A percentile compares a stretch with the other conserved stretches of the same genome.
Evolutionary conservation across 805 yeast species (phyloP).

Genomic region (Candida oleophila): DNA sequence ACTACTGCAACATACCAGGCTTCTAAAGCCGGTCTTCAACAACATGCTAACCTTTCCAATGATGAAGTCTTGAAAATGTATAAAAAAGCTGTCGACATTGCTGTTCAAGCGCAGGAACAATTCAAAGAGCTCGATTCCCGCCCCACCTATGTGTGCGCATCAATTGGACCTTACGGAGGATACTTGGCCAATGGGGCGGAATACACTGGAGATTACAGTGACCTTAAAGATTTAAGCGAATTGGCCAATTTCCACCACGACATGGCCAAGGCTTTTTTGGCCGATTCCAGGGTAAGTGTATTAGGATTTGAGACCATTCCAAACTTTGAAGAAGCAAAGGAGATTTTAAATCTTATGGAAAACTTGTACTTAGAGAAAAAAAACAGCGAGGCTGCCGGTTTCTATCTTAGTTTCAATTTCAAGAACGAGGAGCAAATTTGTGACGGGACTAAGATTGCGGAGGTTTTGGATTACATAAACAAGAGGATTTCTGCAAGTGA

Average conservation of each 20-base stretch:
- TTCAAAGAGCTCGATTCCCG: conserved; percentile 1
- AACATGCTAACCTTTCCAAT: conserved; percentile 17
- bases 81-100: conserved; percentile 22
- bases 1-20: conserved; percentile 64
- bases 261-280: conserved; percentile 38
- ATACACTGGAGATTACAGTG: conserved; percentile 65
- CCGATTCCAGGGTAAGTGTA: conserved; percentile 47
- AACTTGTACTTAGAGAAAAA: conserved; percentile 14
- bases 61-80: conserved; percentile 18
- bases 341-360: conserved; percentile 42
- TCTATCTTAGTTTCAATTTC: conserved; percentile 42
- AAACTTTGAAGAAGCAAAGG: conserved; percentile 52
- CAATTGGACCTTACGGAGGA: conserved; percentile 80
- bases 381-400: conserved; percentile 30
- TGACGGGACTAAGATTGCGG: conserved; percentile 30
- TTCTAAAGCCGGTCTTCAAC: conserved; percentile 39
- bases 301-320: conserved; percentile 77
- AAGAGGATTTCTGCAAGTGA: conserved; percentile 1
- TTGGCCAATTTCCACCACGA: conserved; percentile 52
- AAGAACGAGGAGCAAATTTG: conserved; percentile 19
- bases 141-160: conserved; percentile 43
- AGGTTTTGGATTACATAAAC: conserved; percentile 18
- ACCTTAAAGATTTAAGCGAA: conserved; percentile 23
- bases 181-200: conserved; percentile 67
- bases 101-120: conserved; percentile 15